Evolutionary conservation across 371 early-diverging fungal species (phyloP).

Genomic region (Mucor saturninus): DNA sequence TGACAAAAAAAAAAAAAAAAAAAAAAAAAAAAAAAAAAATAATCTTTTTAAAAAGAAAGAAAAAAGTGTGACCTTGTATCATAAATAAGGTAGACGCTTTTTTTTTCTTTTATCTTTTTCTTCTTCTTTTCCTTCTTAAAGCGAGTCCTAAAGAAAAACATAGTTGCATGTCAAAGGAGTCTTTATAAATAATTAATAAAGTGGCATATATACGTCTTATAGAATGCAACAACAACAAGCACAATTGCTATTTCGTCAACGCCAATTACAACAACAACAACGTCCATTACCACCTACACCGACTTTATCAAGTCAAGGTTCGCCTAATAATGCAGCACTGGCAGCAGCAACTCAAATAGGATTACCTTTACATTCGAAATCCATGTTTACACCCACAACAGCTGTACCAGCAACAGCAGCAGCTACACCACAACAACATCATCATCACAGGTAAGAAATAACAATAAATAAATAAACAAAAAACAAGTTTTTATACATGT

Average conservation of each 20-base stretch:
- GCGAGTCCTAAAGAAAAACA: not conserved
- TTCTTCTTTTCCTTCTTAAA: too few relatives aligned
- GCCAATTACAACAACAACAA: conserved; percentile 9
- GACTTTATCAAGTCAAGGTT: conserved; percentile 1
- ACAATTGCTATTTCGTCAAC: conserved; percentile 3
- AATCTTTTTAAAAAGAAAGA: not conserved
- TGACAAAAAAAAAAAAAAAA: not conserved
- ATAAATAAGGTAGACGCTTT: too few relatives aligned
- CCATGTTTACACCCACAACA: not conserved
- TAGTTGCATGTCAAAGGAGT: not conserved
- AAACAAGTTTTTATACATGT: not conserved
- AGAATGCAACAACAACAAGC: conserved; percentile 11
- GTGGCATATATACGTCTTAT: not conserved
- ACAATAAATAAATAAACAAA: not conserved
- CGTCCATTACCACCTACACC: conserved; percentile 4
- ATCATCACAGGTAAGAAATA: not conserved
- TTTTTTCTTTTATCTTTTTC: not conserved
- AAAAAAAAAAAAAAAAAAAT: not conserved
- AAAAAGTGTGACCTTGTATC: not conserved
- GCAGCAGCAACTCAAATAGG: not conserved
- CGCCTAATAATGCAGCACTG: not conserved
- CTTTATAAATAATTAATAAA: not conserved
- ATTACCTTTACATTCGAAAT: not conserved
- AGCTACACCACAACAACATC: not conserved
- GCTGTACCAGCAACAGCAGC: too few relatives aligned